These are phyloP conservation scores for Dactylonectria macrodidyma DNA, from an alignment of 2,329 filamentous ascomycete species.

Conservation along the genomic window DNA sequence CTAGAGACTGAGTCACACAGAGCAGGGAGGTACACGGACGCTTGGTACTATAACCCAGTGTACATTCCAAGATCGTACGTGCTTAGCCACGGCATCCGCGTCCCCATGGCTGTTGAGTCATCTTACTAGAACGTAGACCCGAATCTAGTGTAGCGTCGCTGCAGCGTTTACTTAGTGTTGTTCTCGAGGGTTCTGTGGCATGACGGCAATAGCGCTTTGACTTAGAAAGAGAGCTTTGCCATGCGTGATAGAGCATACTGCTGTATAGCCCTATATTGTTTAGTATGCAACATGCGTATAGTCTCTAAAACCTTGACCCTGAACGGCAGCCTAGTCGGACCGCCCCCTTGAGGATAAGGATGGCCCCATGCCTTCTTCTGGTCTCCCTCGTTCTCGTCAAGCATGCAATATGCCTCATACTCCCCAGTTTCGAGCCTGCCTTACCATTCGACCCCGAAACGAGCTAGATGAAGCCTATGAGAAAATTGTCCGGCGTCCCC, in stretches of 20 bases:
- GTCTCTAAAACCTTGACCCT: neutral
- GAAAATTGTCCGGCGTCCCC: neutral
- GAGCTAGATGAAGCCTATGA: neutral
- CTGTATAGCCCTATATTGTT: neutral
- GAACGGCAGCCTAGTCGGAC: neutral
- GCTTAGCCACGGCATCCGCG: neutral
- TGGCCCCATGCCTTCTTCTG: neutral
- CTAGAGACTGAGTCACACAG: neutral
- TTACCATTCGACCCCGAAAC: neutral
- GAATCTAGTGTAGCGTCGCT: neutral
- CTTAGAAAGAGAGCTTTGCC: neutral
- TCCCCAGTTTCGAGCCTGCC: neutral
- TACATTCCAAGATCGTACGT: neutral
- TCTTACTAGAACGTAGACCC: neutral
- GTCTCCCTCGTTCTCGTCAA: neutral
- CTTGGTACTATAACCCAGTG: neutral
- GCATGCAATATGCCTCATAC: slow-evolving; percentile 1
- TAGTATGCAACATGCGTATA: neutral
- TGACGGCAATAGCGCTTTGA: neutral
- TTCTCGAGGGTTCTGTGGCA: neutral
- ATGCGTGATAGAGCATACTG: too few species aligned
- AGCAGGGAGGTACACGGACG: neutral
- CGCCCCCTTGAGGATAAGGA: neutral
- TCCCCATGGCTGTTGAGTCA: neutral
- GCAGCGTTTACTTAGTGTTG: neutral